Evolutionary conservation across 805 yeast genomes (phyloP).

Genomic region (Candida sanyiensis): DNA sequence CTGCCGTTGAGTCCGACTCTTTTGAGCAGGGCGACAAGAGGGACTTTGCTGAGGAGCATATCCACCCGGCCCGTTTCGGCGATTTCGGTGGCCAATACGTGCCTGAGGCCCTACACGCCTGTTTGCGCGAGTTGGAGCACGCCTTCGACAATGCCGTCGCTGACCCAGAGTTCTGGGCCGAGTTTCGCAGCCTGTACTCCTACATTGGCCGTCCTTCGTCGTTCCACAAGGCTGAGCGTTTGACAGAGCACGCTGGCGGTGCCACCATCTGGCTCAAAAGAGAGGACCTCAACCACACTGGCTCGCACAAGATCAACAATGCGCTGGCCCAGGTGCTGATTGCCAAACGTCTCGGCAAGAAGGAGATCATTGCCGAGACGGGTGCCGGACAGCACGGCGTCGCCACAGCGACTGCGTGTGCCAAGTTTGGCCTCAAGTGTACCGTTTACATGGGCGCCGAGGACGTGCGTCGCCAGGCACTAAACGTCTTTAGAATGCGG

Average conservation of each 20-base stretch:
- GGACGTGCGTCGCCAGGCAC: constrained; percentile 97
- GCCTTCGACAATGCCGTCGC: constrained; percentile 86
- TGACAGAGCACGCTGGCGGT: constrained; percentile 88
- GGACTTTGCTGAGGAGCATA: constrained; percentile 52
- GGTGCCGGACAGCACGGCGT: constrained; percentile 96
- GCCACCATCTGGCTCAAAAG: constrained; percentile 96
- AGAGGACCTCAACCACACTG: constrained; percentile 90
- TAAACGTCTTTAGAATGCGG: constrained; percentile 96
- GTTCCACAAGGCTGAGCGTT: constrained; percentile 84
- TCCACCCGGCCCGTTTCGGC: constrained; percentile 78
- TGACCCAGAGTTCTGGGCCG: constrained; percentile 92
- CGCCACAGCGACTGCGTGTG: constrained; percentile 89
- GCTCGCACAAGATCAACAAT: constrained; percentile 82
- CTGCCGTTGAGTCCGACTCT: constrained; percentile 29
- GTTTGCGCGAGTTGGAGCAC: constrained; percentile 80
- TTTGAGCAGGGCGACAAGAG: constrained; percentile 29
- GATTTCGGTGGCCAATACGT: constrained; percentile 98
- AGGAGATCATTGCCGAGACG: constrained; percentile 77
- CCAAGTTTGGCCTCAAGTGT: constrained; percentile 88
- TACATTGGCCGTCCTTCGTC: constrained; percentile 97
- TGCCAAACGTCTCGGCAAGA: constrained; percentile 75
- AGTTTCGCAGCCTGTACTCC: constrained; percentile 73
- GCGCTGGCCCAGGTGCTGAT: constrained; percentile 77
- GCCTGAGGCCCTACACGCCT: constrained; percentile 91
- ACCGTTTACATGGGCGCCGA: constrained; percentile 98